These are phyloP conservation scores for Hemisphaericaspora xylanilytica DNA, from an alignment of 1,139 yeast species.

Conservation along the genomic window DNA sequence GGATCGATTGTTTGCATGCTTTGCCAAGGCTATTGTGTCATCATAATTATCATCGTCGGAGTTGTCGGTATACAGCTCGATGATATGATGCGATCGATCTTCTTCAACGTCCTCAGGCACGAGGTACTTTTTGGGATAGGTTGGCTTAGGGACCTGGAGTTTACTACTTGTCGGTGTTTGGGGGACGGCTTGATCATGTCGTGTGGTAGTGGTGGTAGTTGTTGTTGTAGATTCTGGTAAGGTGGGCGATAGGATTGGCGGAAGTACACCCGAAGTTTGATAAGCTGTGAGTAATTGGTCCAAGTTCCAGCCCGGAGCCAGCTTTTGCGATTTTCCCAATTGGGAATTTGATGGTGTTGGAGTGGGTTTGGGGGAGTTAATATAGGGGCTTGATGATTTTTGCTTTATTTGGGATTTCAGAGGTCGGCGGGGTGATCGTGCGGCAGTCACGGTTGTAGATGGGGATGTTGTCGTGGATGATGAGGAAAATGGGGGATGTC, in stretches of 20 bases:
- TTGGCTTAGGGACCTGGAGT: constrained; percentile 10
- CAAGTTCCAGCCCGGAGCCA: constrained; percentile 34
- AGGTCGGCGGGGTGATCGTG: neutral
- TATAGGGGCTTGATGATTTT: neutral
- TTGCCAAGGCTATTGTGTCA: no score
- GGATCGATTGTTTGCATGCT: no score
- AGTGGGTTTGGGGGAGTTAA: neutral
- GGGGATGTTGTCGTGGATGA: neutral
- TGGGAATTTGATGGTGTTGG: constrained; percentile 3
- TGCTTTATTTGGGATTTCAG: constrained; percentile 1
- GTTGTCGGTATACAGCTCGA: neutral
- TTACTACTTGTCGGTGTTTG: neutral
- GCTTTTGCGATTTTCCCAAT: neutral
- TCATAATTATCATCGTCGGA: neutral
- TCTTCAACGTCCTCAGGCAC: constrained; percentile 3
- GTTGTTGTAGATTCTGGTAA: constrained; percentile 28
- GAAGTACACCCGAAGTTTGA: constrained; percentile 33
- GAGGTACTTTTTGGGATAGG: constrained; percentile 7
- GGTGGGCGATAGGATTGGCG: constrained; percentile 44
- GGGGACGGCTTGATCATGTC: no score
- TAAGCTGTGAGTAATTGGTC: constrained; percentile 41
- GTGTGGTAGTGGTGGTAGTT: no score
- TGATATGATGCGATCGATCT: neutral
- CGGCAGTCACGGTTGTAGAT: constrained; percentile 7
- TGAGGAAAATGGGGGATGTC: constrained; percentile 1